phyloP scores from a whole-genome alignment of 2,329 filamentous ascomycete species.

The Basipetospora sp. region DNA sequence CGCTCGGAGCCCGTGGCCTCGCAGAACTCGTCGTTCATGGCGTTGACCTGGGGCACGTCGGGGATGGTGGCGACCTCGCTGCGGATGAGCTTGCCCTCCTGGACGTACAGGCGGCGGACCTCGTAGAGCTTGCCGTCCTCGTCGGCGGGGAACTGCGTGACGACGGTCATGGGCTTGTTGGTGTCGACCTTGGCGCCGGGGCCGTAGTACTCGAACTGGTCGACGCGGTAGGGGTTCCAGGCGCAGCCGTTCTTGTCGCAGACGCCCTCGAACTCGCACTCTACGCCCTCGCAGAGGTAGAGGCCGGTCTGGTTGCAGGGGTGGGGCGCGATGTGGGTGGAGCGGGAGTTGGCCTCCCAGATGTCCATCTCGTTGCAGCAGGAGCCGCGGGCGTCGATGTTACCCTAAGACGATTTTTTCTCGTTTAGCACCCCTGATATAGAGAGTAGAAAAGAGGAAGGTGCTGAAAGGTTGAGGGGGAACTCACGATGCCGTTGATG shows the following conservation, averaged over 20 bases:
- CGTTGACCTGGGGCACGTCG: constrained; percentile 19
- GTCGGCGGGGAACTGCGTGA: constrained; percentile 33
- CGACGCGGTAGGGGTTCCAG: constrained; percentile 26
- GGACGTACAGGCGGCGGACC: constrained; percentile 35
- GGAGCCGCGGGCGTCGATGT: constrained; percentile 26
- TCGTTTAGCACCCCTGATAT: neutral
- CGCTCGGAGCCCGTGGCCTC: constrained; percentile 15
- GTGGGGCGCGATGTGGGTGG: constrained; percentile 33
- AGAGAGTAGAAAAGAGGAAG: neutral
- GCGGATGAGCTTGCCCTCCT: constrained; percentile 32
- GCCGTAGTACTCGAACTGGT: constrained; percentile 19
- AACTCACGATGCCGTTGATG: constrained; percentile 32
- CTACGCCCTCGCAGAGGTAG: constrained; percentile 28
- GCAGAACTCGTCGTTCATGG: constrained; percentile 23
- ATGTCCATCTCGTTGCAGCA: constrained; percentile 44
- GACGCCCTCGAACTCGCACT: constrained; percentile 23
- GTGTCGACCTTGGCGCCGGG: constrained; percentile 21
- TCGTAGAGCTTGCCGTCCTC: constrained; percentile 23
- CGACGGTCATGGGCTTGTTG: constrained; percentile 26
- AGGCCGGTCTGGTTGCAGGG: constrained; percentile 30
- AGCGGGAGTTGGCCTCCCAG: constrained; percentile 36
- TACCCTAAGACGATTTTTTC: constrained; percentile 18
- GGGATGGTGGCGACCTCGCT: constrained; percentile 21
- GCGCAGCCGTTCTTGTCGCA: constrained; percentile 31
- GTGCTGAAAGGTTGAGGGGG: neutral